Conservation (phyloP, 768 basidiomycete species). For the Pilatotrama ljubarskyi region DNA sequence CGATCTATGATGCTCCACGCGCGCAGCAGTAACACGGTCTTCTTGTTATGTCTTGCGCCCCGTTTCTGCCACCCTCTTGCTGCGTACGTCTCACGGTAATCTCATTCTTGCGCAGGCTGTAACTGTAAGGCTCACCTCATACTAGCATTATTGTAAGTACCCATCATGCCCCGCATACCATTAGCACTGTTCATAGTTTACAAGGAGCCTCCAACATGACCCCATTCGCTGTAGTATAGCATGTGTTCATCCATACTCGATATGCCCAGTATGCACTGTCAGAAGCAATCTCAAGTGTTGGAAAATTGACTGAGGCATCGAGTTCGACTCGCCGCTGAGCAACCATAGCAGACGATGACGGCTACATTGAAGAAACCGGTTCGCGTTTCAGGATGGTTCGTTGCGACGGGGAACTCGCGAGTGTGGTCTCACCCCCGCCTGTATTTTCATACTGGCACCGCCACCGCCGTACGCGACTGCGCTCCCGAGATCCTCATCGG, state of each 20-base stretch:
- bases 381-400: conserved; percentile 13
- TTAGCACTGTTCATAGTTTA: not conserved
- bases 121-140: not conserved
- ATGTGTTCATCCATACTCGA: not conserved
- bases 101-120: not conserved
- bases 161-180: conserved; percentile 2
- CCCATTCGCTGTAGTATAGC: not conserved
- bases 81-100: not conserved
- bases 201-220: not conserved
- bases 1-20: conserved; percentile 14
- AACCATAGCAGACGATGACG: not conserved
- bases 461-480: conserved; percentile 6
- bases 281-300: not conserved
- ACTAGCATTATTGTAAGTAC: not conserved
- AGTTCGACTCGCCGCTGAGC: too few relatives aligned
- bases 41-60: not conserved
- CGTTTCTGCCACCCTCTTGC: not conserved
- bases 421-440: conserved; percentile 8
- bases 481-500: conserved; percentile 4
- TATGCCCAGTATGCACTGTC: conserved; percentile 3
- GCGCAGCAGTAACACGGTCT: conserved; percentile 1
- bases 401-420: conserved; percentile 12
- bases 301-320: not conserved
- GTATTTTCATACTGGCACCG: conserved; percentile 1
- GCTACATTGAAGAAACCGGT: not conserved